These are phyloP conservation scores for Posidonia australis DNA, from an alignment of 106 monocot genomes.

Conservation along the genomic window DNA sequence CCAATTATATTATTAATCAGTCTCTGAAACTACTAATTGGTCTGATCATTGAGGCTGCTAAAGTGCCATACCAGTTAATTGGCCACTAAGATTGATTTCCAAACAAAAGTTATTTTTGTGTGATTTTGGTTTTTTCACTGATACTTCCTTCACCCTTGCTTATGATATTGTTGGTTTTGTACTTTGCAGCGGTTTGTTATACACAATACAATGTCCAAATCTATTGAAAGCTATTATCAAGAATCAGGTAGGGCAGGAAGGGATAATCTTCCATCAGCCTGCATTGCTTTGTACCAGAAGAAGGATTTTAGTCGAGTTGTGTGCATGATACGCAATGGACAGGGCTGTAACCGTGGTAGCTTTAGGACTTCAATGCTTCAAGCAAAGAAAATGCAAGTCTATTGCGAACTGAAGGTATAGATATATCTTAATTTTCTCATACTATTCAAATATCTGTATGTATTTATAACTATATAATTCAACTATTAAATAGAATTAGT, in stretches of 20 bases:
- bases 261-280: constrained; percentile 63
- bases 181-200: constrained; percentile 70
- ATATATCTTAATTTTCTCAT: constrained; percentile 1
- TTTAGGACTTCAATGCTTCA: constrained; percentile 88
- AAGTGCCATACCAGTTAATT: no score
- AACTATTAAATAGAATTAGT: neutral
- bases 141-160: neutral
- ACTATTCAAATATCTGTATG: neutral
- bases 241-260: constrained; percentile 98
- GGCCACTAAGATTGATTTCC: no score
- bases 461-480: neutral
- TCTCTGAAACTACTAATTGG: no score
- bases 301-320: constrained; percentile 97
- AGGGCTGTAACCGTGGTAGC: constrained; percentile 39
- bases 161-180: neutral
- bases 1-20: no score
- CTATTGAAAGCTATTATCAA: constrained; percentile 98
- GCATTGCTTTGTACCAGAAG: constrained; percentile 76
- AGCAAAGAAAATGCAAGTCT: constrained; percentile 93
- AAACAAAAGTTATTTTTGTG: no score
- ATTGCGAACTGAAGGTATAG: constrained; percentile 87
- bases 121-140: no score
- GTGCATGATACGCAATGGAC: constrained; percentile 73
- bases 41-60: no score
- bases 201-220: constrained; percentile 93